These are phyloP conservation scores for Trichoderma citrinoviride DNA, from an alignment of 2,329 filamentous ascomycete species.

Conservation along the genomic window DNA sequence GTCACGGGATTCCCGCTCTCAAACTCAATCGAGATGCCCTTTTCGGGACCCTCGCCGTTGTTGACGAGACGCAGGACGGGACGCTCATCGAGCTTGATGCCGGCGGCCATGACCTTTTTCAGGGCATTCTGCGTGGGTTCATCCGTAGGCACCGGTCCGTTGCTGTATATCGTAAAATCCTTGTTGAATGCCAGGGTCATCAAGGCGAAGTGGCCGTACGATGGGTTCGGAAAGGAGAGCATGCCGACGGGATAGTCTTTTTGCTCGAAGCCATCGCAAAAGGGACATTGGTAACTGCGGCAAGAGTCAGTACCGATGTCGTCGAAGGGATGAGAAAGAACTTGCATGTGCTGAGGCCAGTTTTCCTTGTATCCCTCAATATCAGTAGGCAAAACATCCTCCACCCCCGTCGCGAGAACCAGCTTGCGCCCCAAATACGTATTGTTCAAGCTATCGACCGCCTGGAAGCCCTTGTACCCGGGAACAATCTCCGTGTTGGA, in stretches of 20 bases:
- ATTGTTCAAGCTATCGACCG: conserved; percentile 41
- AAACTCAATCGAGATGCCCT: conserved; percentile 39
- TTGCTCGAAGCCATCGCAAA: conserved; percentile 60
- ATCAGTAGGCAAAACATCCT: conserved; percentile 45
- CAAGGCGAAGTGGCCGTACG: conserved; percentile 38
- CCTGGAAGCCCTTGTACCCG: conserved; percentile 35
- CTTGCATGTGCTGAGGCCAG: conserved; percentile 37
- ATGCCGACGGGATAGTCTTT: conserved; percentile 46
- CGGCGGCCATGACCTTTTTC: conserved; percentile 31
- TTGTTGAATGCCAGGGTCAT: conserved; percentile 45
- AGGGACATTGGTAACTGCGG: conserved; percentile 53
- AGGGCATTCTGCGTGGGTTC: conserved; percentile 7
- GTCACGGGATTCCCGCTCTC: conserved; percentile 37
- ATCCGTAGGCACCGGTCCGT: conserved; percentile 34
- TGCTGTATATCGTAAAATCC: conserved; percentile 51
- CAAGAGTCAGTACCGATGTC: not conserved
- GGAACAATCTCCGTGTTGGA: conserved; percentile 27
- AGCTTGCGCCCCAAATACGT: conserved; percentile 51
- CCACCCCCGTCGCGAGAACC: conserved; percentile 53
- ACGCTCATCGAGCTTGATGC: conserved; percentile 40
- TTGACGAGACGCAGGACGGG: conserved; percentile 34
- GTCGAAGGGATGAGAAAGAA: not conserved
- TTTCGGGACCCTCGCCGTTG: not conserved
- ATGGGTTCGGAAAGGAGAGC: conserved; percentile 41
- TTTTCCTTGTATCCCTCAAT: conserved; percentile 52